These are phyloP conservation scores for Dendrocalamus latiflorus DNA, from an alignment of 202 grass and related monocot genomes.

Conservation along the genomic window DNA sequence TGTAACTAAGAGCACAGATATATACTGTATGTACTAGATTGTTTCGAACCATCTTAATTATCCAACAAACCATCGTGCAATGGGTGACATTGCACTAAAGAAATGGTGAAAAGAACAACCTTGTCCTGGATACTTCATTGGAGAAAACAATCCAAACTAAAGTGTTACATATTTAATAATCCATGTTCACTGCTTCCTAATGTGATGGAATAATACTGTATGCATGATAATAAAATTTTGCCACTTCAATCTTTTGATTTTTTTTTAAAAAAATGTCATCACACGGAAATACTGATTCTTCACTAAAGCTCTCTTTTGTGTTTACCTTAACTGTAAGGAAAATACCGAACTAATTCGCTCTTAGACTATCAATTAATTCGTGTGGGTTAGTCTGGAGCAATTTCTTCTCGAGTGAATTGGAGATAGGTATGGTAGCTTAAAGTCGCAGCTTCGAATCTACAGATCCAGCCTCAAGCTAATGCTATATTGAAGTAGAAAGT, in stretches of 20 bases:
- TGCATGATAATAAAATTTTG: background rate
- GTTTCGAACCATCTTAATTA: conserved; percentile 5
- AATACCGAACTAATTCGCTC: background rate
- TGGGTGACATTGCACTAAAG: conserved; percentile 12
- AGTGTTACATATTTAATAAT: background rate
- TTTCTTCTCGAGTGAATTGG: background rate
- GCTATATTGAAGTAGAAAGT: too few species aligned
- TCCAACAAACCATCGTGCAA: background rate
- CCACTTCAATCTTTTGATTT: background rate
- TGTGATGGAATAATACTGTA: background rate
- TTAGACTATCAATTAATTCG: background rate
- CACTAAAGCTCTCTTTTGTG: background rate
- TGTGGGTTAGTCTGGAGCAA: too few species aligned
- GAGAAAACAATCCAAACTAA: background rate
- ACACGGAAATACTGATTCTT: background rate
- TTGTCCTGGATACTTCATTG: background rate
- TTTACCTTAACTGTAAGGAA: background rate
- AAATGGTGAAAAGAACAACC: conserved; percentile 12
- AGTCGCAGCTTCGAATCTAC: too few species aligned
- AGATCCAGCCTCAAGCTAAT: too few species aligned
- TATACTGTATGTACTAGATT: background rate
- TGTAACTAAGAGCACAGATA: background rate
- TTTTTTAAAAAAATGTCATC: background rate
- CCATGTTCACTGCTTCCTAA: background rate
- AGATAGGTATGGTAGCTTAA: background rate